Evolutionary conservation across 2,329 filamentous ascomycete species (phyloP).

Genomic region (Fusarium hostae): DNA sequence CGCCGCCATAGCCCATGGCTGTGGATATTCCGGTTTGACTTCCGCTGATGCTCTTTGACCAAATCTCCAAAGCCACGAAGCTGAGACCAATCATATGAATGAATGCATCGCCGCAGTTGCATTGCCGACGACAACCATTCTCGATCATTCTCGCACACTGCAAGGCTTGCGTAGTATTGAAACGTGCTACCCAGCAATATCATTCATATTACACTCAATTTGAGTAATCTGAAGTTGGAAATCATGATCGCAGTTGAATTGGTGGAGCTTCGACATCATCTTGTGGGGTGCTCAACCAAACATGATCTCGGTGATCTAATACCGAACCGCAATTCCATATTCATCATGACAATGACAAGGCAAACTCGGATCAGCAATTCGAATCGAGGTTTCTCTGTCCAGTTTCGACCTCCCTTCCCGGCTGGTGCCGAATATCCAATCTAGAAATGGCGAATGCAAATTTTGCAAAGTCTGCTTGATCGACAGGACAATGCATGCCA

Average conservation of each 20-base stretch:
- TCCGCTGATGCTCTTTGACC: conserved; percentile 12
- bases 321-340: conserved; percentile 16
- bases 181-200: conserved; percentile 7
- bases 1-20: conserved; percentile 19
- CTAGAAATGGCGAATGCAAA: background rate
- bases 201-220: conserved; percentile 9
- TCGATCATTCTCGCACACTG: conserved; percentile 21
- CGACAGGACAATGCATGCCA: background rate
- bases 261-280: conserved; percentile 32
- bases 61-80: conserved; percentile 14
- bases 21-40: conserved; percentile 28
- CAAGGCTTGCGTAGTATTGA: conserved; percentile 14
- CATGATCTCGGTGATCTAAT: conserved; percentile 36
- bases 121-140: conserved; percentile 29
- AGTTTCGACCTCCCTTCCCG: background rate
- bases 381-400: background rate
- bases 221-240: background rate
- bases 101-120: conserved; percentile 23
- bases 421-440: background rate
- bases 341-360: conserved; percentile 27
- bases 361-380: conserved; percentile 30
- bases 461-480: background rate
- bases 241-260: conserved; percentile 32
- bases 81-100: conserved; percentile 19
- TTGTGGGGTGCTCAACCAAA: conserved; percentile 19